Base-by-base conservation (phyloP, 108 stramenopile genomes). In the Hondaea fermentalgiana region DNA sequence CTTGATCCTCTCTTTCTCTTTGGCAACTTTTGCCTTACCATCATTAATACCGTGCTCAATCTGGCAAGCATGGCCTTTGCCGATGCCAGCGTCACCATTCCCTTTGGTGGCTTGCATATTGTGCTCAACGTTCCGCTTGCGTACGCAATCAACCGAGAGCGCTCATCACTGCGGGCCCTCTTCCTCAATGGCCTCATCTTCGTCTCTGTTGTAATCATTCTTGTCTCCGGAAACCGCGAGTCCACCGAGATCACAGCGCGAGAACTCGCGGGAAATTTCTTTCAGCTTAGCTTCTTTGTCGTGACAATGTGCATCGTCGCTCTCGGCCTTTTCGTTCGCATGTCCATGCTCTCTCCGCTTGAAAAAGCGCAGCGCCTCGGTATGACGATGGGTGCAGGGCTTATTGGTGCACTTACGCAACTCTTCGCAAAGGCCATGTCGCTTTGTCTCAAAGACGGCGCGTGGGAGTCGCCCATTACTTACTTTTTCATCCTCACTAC, bases 91-190 rank as follows among this genome's bases (percentile, higher is more conserved):
- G 10, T 83, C 17, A 83, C 76, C 76, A 83, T 83, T 83, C 76
- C 76, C 23, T 83, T 83, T 23, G 76, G 76, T 16, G 76, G 76
- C 76, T 23, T 83, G 12, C 76, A 83, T 45, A 83, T 83, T 35
- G 76, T 83, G 49, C 51, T 83, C 0, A 83, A 83, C 23, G 51
- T 83, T 6, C 76, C 76, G 76, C 76, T 83, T 23, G 76, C 76
- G 16, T 28, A 25, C 6, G 0, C 0, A 12, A 83, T 83, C 51
- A 83, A 83, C 23, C 49, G 76, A 12, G 76, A 83, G 51, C 45
- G 28, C 19, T 83, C 49, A 12, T 83, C 76, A 6, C 76, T 47
- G 16, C 45, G 51, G 10, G 76, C 51, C 43, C 12, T 83, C 23
- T 43, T 23, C n/a, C 51, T 53, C 76, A 83, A 83, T 23, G 76